phyloP scores from a whole-genome alignment of 1,284 basidiomycete genomes.

The Anthracocystis panici-leucophaei region DNA sequence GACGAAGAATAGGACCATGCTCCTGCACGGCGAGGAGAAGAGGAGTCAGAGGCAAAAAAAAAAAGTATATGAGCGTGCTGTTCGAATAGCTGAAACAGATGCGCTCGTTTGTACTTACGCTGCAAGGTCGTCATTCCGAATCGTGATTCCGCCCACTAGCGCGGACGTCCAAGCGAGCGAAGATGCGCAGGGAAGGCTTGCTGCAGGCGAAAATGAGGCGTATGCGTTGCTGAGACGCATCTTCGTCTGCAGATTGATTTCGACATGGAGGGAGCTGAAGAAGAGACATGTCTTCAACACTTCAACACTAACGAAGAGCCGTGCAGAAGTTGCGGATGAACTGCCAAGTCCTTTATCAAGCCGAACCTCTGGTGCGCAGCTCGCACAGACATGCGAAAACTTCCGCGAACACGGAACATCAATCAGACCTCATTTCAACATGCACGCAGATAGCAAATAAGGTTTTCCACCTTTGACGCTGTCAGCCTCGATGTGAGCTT shows the following conservation, averaged over 20 bases:
- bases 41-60: background rate
- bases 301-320: background rate
- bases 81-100: background rate
- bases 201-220: conserved; percentile 4
- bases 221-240: background rate
- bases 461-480: background rate
- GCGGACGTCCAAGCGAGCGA: conserved; percentile 38
- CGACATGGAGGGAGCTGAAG: conserved; percentile 8
- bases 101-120: conserved; percentile 20
- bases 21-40: conserved; percentile 1
- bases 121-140: conserved; percentile 30
- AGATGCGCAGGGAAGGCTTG: conserved; percentile 17
- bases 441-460: background rate
- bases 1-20: conserved; percentile 40
- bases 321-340: background rate
- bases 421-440: background rate
- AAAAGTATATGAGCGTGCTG: background rate
- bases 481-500: conserved; percentile 4
- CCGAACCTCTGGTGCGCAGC: background rate
- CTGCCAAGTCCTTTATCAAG: background rate
- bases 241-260: background rate
- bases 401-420: background rate
- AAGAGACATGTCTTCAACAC: background rate
- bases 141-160: conserved; percentile 37
- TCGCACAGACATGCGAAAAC: background rate